These are phyloP conservation scores for Podaxis sp. DNA, from an alignment of 768 basidiomycete species.

Conservation along the genomic window DNA sequence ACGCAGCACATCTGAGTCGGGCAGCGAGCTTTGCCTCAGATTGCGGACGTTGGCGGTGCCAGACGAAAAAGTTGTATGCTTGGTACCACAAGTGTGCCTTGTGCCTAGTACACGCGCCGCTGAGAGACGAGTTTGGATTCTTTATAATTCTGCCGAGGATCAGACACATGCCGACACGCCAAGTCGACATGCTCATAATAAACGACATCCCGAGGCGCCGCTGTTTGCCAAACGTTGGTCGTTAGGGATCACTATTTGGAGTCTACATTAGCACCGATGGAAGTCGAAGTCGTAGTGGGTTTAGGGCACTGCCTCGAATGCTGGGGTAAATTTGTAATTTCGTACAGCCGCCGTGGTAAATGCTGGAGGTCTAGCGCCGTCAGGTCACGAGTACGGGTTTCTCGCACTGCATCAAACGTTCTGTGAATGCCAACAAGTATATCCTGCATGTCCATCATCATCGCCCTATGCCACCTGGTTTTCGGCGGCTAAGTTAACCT, in stretches of 20 bases:
- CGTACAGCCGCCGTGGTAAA: conserved; percentile 10
- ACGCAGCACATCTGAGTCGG: too few relatives aligned
- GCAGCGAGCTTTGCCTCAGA: too few relatives aligned
- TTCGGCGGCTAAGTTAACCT: not conserved
- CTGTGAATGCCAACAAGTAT: not conserved
- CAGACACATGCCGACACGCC: too few relatives aligned
- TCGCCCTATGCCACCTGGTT: conserved; percentile 1
- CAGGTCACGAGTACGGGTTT: conserved; percentile 2
- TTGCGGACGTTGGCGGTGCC: too few relatives aligned
- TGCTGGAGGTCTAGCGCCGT: not conserved
- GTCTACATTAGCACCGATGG: not conserved
- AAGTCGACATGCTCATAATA: too few relatives aligned
- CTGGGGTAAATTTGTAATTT: not conserved
- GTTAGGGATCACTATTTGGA: not conserved
- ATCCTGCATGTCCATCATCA: not conserved
- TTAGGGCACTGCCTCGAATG: not conserved
- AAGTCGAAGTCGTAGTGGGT: not conserved
- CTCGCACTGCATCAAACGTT: not conserved
- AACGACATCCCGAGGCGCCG: not conserved
- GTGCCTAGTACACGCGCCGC: too few relatives aligned
- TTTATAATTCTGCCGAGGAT: too few relatives aligned
- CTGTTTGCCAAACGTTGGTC: not conserved
- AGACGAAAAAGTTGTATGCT: too few relatives aligned
- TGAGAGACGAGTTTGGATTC: too few relatives aligned
- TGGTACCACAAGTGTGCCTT: too few relatives aligned